These are phyloP conservation scores for Cytauxzoon felis DNA, from an alignment of 169 alveolate species.

Conservation along the genomic window DNA sequence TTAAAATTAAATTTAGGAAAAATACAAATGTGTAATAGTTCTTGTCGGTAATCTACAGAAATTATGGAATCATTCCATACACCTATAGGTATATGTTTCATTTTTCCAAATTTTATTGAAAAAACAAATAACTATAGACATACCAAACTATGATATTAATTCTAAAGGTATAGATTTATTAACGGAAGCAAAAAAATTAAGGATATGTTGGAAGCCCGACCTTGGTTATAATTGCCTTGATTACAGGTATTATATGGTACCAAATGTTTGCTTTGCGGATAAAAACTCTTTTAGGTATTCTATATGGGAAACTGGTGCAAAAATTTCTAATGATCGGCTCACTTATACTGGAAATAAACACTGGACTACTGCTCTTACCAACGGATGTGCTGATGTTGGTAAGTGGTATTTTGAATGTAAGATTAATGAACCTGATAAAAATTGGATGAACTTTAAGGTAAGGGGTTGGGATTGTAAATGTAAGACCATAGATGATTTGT, in stretches of 20 bases:
- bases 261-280: neutral
- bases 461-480: slow-evolving; percentile 42
- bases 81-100: no score
- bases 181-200: slow-evolving; percentile 24
- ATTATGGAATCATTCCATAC: no score
- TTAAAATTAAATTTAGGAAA: no score
- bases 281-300: slow-evolving; percentile 4
- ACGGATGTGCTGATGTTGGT: slow-evolving; percentile 45
- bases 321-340: slow-evolving; percentile 43
- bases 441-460: slow-evolving; percentile 29
- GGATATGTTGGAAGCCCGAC: slow-evolving; percentile 33
- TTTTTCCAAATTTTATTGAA: no score
- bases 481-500: slow-evolving; percentile 18
- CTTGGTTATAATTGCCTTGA: slow-evolving; percentile 39
- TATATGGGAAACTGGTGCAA: slow-evolving; percentile 18
- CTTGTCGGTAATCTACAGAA: no score
- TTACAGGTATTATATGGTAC: slow-evolving; percentile 2
- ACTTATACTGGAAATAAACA: slow-evolving; percentile 30
- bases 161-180: slow-evolving; percentile 19
- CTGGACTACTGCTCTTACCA: slow-evolving; percentile 44
- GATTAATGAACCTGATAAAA: slow-evolving; percentile 16
- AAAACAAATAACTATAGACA: no score
- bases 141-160: no score
- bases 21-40: no score
- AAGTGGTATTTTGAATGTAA: slow-evolving; percentile 48